Evolutionary conservation across 352 stramenopile species (phyloP).

Genomic region (Phytopythium litorale): DNA sequence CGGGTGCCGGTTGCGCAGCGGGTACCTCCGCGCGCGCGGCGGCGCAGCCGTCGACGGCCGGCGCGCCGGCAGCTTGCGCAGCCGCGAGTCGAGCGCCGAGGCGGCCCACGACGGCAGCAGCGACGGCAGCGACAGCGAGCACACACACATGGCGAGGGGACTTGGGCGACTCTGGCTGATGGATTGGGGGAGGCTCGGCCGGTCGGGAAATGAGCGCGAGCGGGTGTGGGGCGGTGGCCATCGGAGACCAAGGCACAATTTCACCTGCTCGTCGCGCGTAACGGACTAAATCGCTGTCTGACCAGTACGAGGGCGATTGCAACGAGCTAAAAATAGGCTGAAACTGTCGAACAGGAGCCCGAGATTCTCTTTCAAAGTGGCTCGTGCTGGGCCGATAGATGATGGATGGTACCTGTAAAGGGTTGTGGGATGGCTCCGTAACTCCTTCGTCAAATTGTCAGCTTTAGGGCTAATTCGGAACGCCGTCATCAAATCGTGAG

Average conservation of each 20-base stretch:
- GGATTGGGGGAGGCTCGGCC: neutral
- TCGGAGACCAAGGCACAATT: neutral
- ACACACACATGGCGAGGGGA: constrained; percentile 19
- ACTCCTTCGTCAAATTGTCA: constrained; percentile 5
- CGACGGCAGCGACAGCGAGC: constrained; percentile 23
- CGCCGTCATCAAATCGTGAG: neutral
- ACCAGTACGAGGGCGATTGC: neutral
- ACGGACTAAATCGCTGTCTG: neutral
- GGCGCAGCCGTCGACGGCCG: constrained; percentile 22
- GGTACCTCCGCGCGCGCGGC: constrained; percentile 18
- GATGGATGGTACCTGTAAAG: neutral
- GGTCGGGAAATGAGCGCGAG: constrained; percentile 1
- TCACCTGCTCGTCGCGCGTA: constrained; percentile 1
- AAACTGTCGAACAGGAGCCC: neutral
- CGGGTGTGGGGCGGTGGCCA: neutral
- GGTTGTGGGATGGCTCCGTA: neutral
- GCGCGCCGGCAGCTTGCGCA: constrained; percentile 34
- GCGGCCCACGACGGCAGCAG: constrained; percentile 34
- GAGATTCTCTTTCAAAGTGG: neutral
- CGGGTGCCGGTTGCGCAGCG: constrained; percentile 26
- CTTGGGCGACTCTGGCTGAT: neutral
- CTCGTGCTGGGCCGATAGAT: constrained; percentile 2
- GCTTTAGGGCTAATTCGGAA: neutral
- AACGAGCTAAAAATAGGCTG: neutral
- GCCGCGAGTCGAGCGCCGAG: constrained; percentile 14